A percentile compares a stretch with the other conserved stretches of the same genome.
Evolutionary conservation across 1,139 yeast species (phyloP).

Genomic region (Komagataea norvegica): DNA sequence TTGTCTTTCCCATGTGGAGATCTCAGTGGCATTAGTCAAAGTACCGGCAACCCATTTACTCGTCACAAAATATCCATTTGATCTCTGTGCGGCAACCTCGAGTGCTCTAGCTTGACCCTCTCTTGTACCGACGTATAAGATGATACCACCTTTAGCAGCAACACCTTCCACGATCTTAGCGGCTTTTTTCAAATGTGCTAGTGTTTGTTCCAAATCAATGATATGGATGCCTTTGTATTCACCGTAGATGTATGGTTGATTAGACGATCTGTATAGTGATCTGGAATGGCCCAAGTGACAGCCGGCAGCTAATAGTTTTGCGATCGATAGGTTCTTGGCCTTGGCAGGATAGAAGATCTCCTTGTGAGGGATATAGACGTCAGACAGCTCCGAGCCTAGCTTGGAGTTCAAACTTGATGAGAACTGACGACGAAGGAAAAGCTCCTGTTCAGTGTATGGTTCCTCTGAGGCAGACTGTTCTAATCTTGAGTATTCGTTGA

Average conservation of each 20-base stretch:
- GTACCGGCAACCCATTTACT: slow-evolving; percentile 95
- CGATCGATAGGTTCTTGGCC: slow-evolving; percentile 54
- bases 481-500: slow-evolving; percentile 30
- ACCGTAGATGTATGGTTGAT: slow-evolving; percentile 86
- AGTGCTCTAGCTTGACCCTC: slow-evolving; percentile 73
- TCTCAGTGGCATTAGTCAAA: slow-evolving; percentile 76
- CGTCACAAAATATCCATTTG: slow-evolving; percentile 76
- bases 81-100: slow-evolving; percentile 73
- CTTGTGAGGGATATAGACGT: slow-evolving; percentile 66
- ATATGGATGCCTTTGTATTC: slow-evolving; percentile 84
- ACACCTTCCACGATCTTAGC: slow-evolving; percentile 75
- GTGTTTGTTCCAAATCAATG: slow-evolving; percentile 82
- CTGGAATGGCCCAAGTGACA: slow-evolving; percentile 92
- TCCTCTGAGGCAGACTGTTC: slow-evolving; percentile 34
- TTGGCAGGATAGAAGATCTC: slow-evolving; percentile 58
- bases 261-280: slow-evolving; percentile 73
- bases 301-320: slow-evolving; percentile 82
- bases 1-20: slow-evolving; percentile 55
- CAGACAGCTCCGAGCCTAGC: slow-evolving; percentile 61
- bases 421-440: slow-evolving; percentile 56
- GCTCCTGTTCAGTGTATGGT: slow-evolving; percentile 70
- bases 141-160: slow-evolving; percentile 77
- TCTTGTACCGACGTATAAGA: slow-evolving; percentile 80
- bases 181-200: slow-evolving; percentile 72
- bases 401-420: slow-evolving; percentile 28